Evolutionary conservation across 2,329 filamentous ascomycete genomes (phyloP), one percentile per base, ranked within the genome.

Genomic region (Hypoxylon sp.): DNA sequence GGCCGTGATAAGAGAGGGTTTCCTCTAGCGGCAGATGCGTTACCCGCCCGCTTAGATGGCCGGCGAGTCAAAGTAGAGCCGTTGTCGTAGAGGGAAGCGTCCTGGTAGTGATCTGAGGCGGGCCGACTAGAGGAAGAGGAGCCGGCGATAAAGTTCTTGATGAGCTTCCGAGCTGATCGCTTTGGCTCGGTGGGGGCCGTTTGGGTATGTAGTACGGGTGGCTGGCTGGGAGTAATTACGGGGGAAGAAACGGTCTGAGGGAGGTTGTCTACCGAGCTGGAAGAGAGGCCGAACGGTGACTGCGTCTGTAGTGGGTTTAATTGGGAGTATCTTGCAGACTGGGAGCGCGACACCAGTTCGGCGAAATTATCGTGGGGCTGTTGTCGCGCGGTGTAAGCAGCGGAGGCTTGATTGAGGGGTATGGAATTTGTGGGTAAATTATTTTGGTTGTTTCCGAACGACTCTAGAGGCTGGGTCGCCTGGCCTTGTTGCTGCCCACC

Each of bases 11-110:
- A 62, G 67, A 80, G 77, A 69, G 79, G 73, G 68, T 77, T 80
- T 36, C 83, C 84, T 74, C 82, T 81, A 70, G 84, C 72, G 72
- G 78, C 74, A 71, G 80, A 76, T 21, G 82, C 78, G 68, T 84
- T 82, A 82, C 85, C 86, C 76, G 85, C 79, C 74, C 87, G 83
- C 80, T 87, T 89, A 48, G 88, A 90, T 32, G 84, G 82, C 71
- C 86, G 82, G 69, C 87, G 87, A 70, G 79, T 81, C 51, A 89
- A 78, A 55, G 83, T 82, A 51, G 78, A 71, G 65, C 80, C 81
- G 74, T 84, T 85, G 74, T 86, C 84, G 82, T 86, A 85, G 58
- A 80, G 76, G 67, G 72, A 73, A n/a, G 28, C 28, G 61, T 80
- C 76, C 67, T 73, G 73, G 56, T 75, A 71, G 25, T 75, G 77